phyloP scores from a whole-genome alignment of 495 filamentous ascomycete species.

The Xylaria intraflava region DNA sequence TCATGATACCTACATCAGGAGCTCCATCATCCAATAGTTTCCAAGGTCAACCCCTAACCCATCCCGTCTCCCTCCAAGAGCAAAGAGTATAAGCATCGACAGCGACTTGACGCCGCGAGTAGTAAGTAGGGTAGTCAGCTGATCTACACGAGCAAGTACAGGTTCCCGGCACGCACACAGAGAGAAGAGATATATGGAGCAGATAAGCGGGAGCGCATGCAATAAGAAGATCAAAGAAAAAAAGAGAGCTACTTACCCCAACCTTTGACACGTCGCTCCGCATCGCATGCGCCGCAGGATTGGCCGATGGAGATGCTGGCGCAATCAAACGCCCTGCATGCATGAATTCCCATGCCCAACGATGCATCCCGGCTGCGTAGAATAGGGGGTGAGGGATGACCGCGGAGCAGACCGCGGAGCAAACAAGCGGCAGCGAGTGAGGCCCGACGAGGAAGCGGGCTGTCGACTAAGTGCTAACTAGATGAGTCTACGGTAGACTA shows the following conservation, averaged over 20 bases:
- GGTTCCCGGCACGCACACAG: too few species aligned
- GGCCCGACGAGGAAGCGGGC: neutral
- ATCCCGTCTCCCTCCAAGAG: too few species aligned
- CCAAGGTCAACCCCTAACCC: too few species aligned
- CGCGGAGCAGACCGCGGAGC: neutral
- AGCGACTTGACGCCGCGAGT: too few species aligned
- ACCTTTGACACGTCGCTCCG: neutral
- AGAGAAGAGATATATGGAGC: neutral
- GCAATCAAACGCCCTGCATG: constrained; percentile 7
- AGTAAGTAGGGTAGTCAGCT: too few species aligned
- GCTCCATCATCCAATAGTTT: too few species aligned
- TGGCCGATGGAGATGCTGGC: neutral
- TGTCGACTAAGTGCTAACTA: neutral
- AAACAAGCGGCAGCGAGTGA: neutral
- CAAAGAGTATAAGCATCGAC: too few species aligned
- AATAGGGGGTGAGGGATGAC: neutral
- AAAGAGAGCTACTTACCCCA: neutral
- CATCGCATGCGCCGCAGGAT: neutral
- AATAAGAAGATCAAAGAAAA: neutral
- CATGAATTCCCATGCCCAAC: neutral
- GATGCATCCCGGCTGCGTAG: neutral
- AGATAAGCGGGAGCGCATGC: neutral
- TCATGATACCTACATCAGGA: too few species aligned
- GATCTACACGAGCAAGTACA: too few species aligned
- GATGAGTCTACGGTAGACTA: neutral